Conservation (phyloP, 108 stramenopile species). For the Mediolabrus comicus region DNA sequence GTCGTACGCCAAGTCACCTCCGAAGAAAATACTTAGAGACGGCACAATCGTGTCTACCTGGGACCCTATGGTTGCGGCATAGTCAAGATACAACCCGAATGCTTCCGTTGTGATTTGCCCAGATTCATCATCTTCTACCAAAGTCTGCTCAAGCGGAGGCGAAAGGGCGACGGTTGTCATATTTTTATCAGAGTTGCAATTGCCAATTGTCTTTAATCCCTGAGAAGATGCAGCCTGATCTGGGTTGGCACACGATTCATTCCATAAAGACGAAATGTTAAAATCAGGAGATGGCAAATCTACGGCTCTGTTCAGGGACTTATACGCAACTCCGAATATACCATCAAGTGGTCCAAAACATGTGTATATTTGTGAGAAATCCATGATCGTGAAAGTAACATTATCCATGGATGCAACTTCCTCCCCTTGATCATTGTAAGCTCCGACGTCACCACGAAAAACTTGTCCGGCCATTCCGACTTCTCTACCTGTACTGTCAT, state of each 20-base stretch:
- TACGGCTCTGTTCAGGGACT: not conserved
- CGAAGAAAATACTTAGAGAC: not conserved
- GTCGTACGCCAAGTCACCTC: not conserved
- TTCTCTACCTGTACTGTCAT: no score
- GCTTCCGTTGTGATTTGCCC: not conserved
- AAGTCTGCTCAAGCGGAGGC: not conserved
- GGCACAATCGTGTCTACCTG: not conserved
- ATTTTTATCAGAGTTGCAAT: not conserved
- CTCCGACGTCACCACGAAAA: not conserved
- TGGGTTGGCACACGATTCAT: not conserved
- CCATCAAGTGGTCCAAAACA: not conserved
- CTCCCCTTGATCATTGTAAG: not conserved
- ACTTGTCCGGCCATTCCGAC: not conserved
- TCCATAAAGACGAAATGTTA: not conserved
- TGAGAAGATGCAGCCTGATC: no score
- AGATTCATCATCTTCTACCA: not conserved
- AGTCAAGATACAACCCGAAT: not conserved
- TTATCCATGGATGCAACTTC: not conserved
- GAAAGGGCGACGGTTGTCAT: not conserved
- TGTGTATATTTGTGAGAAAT: not conserved
- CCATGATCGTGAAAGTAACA: not conserved
- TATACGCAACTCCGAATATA: not conserved
- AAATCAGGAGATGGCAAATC: not conserved
- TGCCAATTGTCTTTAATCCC: not conserved
- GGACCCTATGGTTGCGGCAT: not conserved